Evolutionary conservation across 305 asterid genomes (phyloP).

Genomic region (Rubia peregrina): DNA sequence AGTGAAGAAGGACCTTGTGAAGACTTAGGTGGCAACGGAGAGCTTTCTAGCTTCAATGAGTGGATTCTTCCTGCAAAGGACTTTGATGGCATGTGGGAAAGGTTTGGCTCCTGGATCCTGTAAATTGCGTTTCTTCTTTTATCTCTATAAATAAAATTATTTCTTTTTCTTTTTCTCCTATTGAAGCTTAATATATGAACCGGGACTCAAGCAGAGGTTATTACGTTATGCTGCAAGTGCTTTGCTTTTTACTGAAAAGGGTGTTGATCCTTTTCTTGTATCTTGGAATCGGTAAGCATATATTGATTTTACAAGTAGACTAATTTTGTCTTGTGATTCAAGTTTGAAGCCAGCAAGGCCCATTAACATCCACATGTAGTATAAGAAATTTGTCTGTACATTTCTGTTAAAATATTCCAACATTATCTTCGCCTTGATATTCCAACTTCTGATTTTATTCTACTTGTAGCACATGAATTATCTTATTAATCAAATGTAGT

Average conservation of each 20-base stretch:
- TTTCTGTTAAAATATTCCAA: background rate
- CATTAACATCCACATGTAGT: background rate
- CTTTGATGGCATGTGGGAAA: constrained; percentile 98
- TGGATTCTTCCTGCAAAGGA: constrained; percentile 99
- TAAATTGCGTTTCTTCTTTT: background rate
- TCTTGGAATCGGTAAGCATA: constrained; percentile 84
- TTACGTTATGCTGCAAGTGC: constrained; percentile 94
- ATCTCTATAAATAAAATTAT: background rate
- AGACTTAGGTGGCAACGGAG: constrained; percentile 74
- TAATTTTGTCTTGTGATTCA: background rate
- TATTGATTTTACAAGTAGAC: constrained; percentile 14
- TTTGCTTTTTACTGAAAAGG: constrained; percentile 93
- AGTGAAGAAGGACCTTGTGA: constrained; percentile 99
- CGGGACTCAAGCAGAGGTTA: constrained; percentile 90
- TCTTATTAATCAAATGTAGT: constrained; percentile 24
- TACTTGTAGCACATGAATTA: background rate
- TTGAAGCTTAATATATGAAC: constrained; percentile 91
- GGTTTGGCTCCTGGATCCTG: constrained; percentile 40
- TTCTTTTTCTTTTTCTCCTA: constrained; percentile 6
- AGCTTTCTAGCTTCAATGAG: constrained; percentile 82
- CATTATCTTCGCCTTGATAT: background rate
- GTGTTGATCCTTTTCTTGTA: constrained; percentile 86
- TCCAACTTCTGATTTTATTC: too few species aligned
- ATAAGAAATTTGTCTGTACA: background rate
- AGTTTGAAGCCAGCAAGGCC: background rate